phyloP scores from a whole-genome alignment of 2,329 filamentous ascomycete genomes.

The Microthyrium microscopicum region DNA sequence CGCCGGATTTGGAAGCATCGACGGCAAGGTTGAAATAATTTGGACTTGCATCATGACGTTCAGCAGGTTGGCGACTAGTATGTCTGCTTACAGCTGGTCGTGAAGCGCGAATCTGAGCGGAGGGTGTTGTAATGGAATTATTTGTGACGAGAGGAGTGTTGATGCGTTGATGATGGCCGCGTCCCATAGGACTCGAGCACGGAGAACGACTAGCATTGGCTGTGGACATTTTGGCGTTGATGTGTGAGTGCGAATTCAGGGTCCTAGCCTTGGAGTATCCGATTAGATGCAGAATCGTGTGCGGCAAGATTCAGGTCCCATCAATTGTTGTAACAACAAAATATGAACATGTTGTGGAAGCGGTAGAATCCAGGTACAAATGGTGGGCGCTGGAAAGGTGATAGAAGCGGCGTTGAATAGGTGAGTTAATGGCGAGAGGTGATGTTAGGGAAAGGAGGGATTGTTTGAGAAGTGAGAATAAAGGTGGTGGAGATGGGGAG shows the following conservation, averaged over 20 bases:
- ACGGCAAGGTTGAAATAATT: conserved; percentile 75
- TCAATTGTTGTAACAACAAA: background rate
- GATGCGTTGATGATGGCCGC: background rate
- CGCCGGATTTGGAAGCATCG: conserved; percentile 42
- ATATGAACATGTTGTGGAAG: background rate
- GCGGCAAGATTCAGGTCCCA: too few relatives aligned
- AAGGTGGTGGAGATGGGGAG: too few relatives aligned
- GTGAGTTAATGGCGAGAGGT: background rate
- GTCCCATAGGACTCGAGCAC: background rate
- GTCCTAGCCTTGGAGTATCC: background rate
- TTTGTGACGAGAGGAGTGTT: background rate
- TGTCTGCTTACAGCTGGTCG: background rate
- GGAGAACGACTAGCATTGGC: background rate
- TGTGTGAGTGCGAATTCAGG: background rate
- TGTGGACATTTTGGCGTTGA: background rate
- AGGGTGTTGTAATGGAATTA: background rate
- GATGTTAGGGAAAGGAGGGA: background rate
- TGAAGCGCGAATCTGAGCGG: background rate
- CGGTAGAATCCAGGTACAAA: background rate
- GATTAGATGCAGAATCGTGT: too few relatives aligned
- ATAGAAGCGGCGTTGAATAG: too few relatives aligned
- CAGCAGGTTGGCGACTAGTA: background rate
- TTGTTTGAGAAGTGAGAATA: too few relatives aligned
- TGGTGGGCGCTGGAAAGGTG: background rate
- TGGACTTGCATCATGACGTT: conserved; percentile 36